Evolutionary conservation across 2,329 filamentous ascomycete species (phyloP), one percentile per base, ranked within the genome.

Genomic region (Penicillium decumbens): DNA sequence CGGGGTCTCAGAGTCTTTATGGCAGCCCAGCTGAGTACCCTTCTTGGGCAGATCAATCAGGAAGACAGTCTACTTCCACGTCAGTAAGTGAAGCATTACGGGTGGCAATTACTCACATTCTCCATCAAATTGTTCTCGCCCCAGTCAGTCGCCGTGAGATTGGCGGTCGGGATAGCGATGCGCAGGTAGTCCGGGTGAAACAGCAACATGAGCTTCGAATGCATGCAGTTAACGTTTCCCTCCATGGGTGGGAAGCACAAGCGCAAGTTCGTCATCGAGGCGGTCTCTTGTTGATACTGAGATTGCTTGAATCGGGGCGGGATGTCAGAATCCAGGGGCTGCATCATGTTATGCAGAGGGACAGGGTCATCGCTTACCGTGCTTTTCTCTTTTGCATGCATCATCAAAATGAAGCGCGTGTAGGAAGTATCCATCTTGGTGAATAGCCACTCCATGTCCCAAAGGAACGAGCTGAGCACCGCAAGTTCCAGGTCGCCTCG

Each of bases 191-290:
- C 72, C 0, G 80, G 72, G 59, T 89, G 88, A 60, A 90, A 92
- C n/a, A 97, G 77, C 1, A 97, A 72, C 79, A 95, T 91, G 38
- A 97, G 76, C 66, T 98, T 97, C 43, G 89, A 95, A 69, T 97
- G 93, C 90, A 97, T 95, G 60, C 79, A 84, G 23, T 84, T 85
- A 5, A 82, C 72, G 41, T 80, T 75, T 1, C 82, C 80, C 35
- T 82, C 76, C 88, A 96, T 92, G 2, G 80, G 79, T 13, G 92
- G 92, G 64, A 97, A 95, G 65, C 88, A 90, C 47, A 84, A 59
- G 18, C 80, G 80, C 47, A 95, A 76, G 43, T 79, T 77, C 9
- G 65, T 64, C 57, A 80, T 72, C 8, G 64, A 67, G 2, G 67
- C 67, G 24, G 71, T 72, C 43, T 77, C 72, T 9, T 60, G 47